Evolutionary conservation across 2,329 filamentous ascomycete species (phyloP), one percentile per base, ranked within the genome.

Genomic region (Verticillium zaregamsianum): DNA sequence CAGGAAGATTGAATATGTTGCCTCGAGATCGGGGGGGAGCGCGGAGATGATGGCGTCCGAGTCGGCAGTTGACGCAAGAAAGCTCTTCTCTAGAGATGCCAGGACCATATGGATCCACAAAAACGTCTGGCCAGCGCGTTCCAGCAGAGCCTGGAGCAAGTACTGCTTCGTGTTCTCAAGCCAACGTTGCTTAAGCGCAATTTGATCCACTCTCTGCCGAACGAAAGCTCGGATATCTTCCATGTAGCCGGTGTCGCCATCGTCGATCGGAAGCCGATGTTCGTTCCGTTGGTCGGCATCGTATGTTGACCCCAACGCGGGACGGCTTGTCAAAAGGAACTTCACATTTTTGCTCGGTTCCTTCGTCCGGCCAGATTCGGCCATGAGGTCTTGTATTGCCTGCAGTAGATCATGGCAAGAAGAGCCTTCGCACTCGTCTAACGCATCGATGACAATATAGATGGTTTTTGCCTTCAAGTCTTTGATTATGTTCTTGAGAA

Each of bases 21-120:
- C 65, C 59, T 68, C 65, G 9, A 77, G 68, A 17, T 67, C 66
- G 28, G 62, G 60, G 15, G 74, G 74, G 45, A 77, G 66, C 14
- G 63, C 64, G 37, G 70, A 64, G 59, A 76, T 66, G 37, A 76
- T 73, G 23, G 63, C 63, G 57, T 70, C 58, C 17, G 74, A 67
- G 54, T 72, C 68, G 20, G 66, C 65, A 20, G 62, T 62, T 4
- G 71, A 67, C 33, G 68, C 63, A 3, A 71, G 52, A 2, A 67
- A 57, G 39, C 63, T 68, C 2, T 65, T 67, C 60, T 77, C 74
- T 2, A 78, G 62, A 3, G 67, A 66, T n/a, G 69, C 59, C 23
- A 77, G 69, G 8, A 76, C 73, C 40, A 77, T 70, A 25, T 70
- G 71, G 23, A 74, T 67, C 76, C 75, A 78, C 2, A 78, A 70